Conservation (phyloP, 2,329 filamentous ascomycete species). For the Elsinoe fawcettii region DNA sequence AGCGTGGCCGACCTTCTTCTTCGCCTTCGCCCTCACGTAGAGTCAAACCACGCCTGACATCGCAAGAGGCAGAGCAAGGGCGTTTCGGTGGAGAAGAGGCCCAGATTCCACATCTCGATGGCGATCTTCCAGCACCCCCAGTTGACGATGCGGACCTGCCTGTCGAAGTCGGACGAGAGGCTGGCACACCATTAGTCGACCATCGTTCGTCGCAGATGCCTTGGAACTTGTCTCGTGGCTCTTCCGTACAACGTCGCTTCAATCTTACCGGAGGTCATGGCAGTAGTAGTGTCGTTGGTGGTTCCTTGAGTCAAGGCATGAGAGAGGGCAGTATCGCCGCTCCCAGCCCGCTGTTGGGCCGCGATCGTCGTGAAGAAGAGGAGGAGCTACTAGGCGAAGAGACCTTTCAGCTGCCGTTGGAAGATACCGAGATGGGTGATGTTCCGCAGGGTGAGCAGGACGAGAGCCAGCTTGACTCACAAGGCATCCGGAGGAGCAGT, state of each 20-base stretch:
- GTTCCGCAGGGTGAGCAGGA: neutral
- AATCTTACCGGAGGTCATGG: neutral
- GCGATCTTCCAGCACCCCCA: slow-evolving; percentile 16
- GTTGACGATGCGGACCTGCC: slow-evolving; percentile 21
- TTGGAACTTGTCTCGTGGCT: slow-evolving; percentile 56
- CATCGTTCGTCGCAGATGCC: slow-evolving; percentile 55
- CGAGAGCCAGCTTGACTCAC: slow-evolving; percentile 2
- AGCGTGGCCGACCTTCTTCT: slow-evolving; percentile 23
- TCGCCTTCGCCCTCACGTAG: neutral
- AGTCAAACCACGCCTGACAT: slow-evolving; percentile 13
- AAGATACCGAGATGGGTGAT: neutral
- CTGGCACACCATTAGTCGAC: slow-evolving; percentile 58
- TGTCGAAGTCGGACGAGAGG: slow-evolving; percentile 64
- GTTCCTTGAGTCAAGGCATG: slow-evolving; percentile 33
- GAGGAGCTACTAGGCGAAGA: neutral
- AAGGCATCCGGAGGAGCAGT: slow-evolving; percentile 18
- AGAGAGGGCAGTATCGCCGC: slow-evolving; percentile 49
- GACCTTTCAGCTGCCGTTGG: slow-evolving; percentile 1
- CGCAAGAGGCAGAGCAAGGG: slow-evolving; percentile 4
- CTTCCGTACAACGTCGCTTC: slow-evolving; percentile 28
- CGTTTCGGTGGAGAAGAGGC: slow-evolving; percentile 25
- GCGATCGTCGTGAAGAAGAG: slow-evolving; percentile 24
- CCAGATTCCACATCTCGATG: slow-evolving; percentile 23
- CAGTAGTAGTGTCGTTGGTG: slow-evolving; percentile 15
- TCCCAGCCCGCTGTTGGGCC: slow-evolving; percentile 54